Conservation (phyloP, 106 monocot species). For the Amphibolis antarctica region DNA sequence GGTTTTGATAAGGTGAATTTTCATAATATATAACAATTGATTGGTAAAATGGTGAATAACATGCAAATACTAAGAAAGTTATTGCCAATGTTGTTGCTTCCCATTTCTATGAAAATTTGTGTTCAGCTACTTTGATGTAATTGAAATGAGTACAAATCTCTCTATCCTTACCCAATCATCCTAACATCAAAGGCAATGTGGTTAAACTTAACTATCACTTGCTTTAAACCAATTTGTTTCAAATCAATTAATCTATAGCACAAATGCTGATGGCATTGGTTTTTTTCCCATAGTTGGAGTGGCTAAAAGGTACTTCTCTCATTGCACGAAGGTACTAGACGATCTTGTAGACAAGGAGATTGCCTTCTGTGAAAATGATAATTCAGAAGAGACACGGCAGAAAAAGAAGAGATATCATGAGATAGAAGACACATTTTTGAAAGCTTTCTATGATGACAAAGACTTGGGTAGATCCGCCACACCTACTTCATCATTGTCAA, state of each 20-base stretch:
- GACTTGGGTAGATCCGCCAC: slow-evolving; percentile 22
- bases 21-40: too few species aligned
- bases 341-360: slow-evolving; percentile 76
- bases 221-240: slow-evolving; percentile 15
- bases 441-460: slow-evolving; percentile 65
- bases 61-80: too few species aligned
- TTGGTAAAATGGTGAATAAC: too few species aligned
- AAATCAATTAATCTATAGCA: neutral
- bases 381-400: slow-evolving; percentile 22
- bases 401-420: slow-evolving; percentile 41
- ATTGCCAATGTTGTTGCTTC: too few species aligned
- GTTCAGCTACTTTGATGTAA: neutral
- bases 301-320: slow-evolving; percentile 62
- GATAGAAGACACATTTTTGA: slow-evolving; percentile 30
- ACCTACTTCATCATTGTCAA: slow-evolving; percentile 47
- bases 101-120: too few species aligned
- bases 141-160: neutral
- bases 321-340: slow-evolving; percentile 56
- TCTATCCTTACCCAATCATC: neutral
- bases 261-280: neutral
- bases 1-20: too few species aligned
- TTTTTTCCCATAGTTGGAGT: slow-evolving; percentile 45
- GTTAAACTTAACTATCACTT: slow-evolving; percentile 24
- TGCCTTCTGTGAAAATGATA: slow-evolving; percentile 16
- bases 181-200: neutral